These are phyloP conservation scores for Aspergillus hiratsukae DNA, from an alignment of 2,329 filamentous ascomycete genomes.

Conservation along the genomic window DNA sequence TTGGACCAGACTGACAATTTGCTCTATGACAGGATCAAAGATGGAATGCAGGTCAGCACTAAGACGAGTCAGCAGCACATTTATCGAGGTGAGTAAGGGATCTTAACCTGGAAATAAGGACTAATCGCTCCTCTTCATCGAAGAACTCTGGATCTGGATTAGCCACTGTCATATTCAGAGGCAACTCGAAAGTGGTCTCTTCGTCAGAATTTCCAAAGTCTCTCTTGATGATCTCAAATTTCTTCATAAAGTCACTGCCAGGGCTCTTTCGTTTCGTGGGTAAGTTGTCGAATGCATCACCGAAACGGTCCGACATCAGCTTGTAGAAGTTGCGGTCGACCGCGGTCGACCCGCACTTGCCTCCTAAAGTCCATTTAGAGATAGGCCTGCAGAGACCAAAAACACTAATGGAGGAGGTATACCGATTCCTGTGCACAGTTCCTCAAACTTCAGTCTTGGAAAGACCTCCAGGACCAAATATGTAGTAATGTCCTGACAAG, in stretches of 20 bases:
- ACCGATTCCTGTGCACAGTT: too few species aligned
- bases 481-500: too few species aligned
- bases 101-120: constrained; percentile 5
- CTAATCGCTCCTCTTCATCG: constrained; percentile 7
- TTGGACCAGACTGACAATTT: too few species aligned
- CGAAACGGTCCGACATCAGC: constrained; percentile 26
- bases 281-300: constrained; percentile 25
- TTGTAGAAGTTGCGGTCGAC: constrained; percentile 32
- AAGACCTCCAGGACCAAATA: too few species aligned
- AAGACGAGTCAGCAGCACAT: too few species aligned
- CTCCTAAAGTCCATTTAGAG: constrained; percentile 18
- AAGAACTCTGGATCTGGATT: neutral
- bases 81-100: neutral
- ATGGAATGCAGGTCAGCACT: too few species aligned
- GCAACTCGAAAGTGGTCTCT: constrained; percentile 11
- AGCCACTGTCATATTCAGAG: constrained; percentile 10
- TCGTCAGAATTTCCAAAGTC: constrained; percentile 21
- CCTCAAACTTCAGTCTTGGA: too few species aligned
- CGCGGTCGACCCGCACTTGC: constrained; percentile 30
- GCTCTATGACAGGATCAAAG: too few species aligned
- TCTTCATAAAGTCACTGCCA: constrained; percentile 20
- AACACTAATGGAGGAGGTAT: too few species aligned
- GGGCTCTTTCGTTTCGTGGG: too few species aligned
- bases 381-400: too few species aligned
- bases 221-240: constrained; percentile 29